These are phyloP conservation scores for Mariannaea sp. DNA, from an alignment of 2,329 filamentous ascomycete species.

Conservation along the genomic window DNA sequence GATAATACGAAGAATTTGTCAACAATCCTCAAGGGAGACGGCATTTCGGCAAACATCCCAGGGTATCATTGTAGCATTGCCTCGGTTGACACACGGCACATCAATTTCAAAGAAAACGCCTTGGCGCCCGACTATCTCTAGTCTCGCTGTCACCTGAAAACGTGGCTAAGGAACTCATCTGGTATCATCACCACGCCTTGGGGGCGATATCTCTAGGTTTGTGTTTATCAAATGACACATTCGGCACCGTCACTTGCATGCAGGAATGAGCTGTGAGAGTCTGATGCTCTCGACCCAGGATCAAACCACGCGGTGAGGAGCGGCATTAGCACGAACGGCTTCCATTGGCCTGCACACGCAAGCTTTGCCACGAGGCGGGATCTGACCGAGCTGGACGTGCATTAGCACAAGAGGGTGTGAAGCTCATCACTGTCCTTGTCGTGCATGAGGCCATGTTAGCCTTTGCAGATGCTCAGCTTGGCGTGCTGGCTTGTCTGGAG, in stretches of 20 bases:
- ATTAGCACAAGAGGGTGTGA: slow-evolving; percentile 12
- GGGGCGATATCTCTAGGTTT: background rate
- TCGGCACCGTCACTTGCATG: background rate
- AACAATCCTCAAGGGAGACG: background rate
- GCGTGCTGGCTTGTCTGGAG: background rate
- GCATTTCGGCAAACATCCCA: background rate
- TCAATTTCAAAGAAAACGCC: background rate
- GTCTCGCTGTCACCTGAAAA: background rate
- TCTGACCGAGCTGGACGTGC: slow-evolving; percentile 8
- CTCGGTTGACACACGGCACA: background rate
- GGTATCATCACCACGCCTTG: background rate
- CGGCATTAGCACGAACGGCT: background rate
- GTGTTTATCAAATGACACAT: slow-evolving; percentile 2
- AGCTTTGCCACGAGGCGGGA: slow-evolving; percentile 1
- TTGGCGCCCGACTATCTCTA: background rate
- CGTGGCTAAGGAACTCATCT: background rate
- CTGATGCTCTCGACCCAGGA: background rate
- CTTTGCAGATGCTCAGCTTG: background rate
- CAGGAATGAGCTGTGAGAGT: background rate
- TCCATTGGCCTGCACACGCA: background rate
- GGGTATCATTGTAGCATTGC: background rate
- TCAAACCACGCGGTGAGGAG: slow-evolving; percentile 1
- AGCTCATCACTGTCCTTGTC: background rate
- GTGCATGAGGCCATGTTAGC: slow-evolving; percentile 10
- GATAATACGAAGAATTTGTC: background rate